Evolutionary conservation across 2,329 filamentous ascomycete genomes (phyloP), one percentile per base, ranked within the genome.

Genomic region (Colletotrichum musicola): DNA sequence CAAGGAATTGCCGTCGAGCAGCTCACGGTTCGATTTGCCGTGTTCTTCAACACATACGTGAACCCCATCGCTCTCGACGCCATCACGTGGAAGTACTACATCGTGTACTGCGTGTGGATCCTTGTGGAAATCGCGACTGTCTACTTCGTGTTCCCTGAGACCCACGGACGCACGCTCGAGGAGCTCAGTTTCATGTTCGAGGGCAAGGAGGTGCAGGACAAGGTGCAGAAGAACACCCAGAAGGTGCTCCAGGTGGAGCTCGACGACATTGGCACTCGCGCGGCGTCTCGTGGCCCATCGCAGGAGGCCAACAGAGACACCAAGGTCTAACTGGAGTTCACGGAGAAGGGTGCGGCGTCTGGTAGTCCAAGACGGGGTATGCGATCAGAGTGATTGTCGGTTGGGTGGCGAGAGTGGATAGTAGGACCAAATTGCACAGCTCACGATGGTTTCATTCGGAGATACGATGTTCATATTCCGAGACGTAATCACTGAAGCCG

Each of bases 71-170:
- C 81, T 0, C 77, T 84, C 2, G 65, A 74, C 12, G 77, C 77
- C 18, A 77, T 80, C 22, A 73, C 77, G 58, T 84, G 82, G 82
- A 78, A 77, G 38, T 84, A 82, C 68, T 77, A 83, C 42, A 79
- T 81, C 30, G 81, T 81, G 10, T 84, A 83, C 69, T 81, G 80
- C 71, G 80, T 78, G 30, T 84, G 81, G 76, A 76, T 84, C 13
- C 74, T 75, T 2, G 80, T 83, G 42, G 81, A 84, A 72, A 76
- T 83, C 47, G 62, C 54, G 27, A 72, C 80, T 89, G 91, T 96
- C 58, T 96, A 90, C 80, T 92, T 94, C 79, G 85, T 95, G 71
- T 97, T 95, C 77, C 93, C 93, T 10, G 93, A 97, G 81, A 97
- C 93, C 0, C 92, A 91, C 70, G 93, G 93, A 69, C 87, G 94